Evolutionary conservation across 1,284 basidiomycete species (phyloP), one percentile per base, ranked within the genome.

Genomic region (Schizophyllum commune): DNA sequence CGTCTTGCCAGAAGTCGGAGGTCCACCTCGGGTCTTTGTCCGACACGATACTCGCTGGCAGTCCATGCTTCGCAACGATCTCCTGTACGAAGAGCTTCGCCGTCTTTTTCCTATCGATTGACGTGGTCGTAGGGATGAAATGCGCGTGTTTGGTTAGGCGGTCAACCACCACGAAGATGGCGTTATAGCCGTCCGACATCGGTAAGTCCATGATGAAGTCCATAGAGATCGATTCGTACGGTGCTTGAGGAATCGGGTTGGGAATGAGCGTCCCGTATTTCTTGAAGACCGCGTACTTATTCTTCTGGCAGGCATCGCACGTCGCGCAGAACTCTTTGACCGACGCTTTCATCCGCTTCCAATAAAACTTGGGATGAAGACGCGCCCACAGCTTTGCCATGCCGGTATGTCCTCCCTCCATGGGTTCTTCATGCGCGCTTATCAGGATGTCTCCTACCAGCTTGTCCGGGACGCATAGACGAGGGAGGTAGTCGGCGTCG

Each of bases 181-280:
- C 63, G 17, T 65, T 68, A 63, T 61, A 77, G 1, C 69, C 72
- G 0, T 69, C 55, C 0, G 73, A 76, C 2, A 19, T 4, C 0
- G 79, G 80, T 3, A 82, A 67, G 11, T 73, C 70, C 5, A 70
- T 69, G 32, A 83, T 79, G 58, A 77, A 71, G 63, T 84, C 80
- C 73, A 82, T 74, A 0, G 75, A 74, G 3, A 83, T 69, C 0
- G 70, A 68, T 33, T 68, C 66, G 70, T 74, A 83, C 0, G 79
- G 79, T 11, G 66, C 39, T 55, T 63, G 5, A 4, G 78, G 75
- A 9, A 79, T 72, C 1, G 68, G 69, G n/a, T 78, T 68, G 0
- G 74, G 73, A 60, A 71, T 64, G 6, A 83, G 67, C 0, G 68
- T 55, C 1, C 80, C 78, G 47, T 67, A 65, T 4, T 68, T 68